Conservation (phyloP, 352 stramenopile genomes). For the Pythium guiyangense region DNA sequence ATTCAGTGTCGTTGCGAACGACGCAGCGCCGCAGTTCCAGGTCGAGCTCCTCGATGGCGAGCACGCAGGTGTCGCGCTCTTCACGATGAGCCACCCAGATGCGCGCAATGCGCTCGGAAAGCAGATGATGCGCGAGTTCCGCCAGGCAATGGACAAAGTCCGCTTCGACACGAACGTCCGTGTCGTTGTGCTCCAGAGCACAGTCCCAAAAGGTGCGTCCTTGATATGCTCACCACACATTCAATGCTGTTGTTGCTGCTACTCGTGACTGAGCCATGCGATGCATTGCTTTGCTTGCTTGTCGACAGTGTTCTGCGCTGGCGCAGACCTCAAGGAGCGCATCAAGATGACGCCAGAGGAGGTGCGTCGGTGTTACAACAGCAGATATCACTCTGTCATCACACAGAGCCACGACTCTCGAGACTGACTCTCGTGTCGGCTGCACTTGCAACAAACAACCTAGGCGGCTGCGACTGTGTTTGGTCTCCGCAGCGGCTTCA, state of each 20-base stretch:
- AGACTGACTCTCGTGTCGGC: neutral
- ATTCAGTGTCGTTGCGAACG: constrained; percentile 12
- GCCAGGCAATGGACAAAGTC: constrained; percentile 56
- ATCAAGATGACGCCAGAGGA: constrained; percentile 84
- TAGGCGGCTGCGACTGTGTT: constrained; percentile 64
- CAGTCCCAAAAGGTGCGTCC: constrained; percentile 41
- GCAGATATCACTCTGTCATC: neutral
- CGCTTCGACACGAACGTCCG: constrained; percentile 65
- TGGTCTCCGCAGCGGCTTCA: constrained; percentile 76
- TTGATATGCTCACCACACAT: neutral
- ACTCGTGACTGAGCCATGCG: neutral
- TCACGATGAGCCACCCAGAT: constrained; percentile 73
- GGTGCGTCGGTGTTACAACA: constrained; percentile 19
- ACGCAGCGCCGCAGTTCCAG: constrained; percentile 38
- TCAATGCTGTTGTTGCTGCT: neutral
- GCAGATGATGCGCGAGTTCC: constrained; percentile 82
- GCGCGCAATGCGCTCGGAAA: constrained; percentile 73
- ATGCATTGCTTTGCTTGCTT: neutral
- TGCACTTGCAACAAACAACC: constrained; percentile 10
- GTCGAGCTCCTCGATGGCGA: constrained; percentile 56
- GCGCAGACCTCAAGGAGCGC: constrained; percentile 89
- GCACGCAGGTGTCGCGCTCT: constrained; percentile 54
- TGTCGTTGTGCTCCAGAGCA: constrained; percentile 77
- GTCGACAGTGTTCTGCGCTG: constrained; percentile 80
- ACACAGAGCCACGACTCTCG: neutral